phyloP scores from a whole-genome alignment of 208 protist species.

The Kentomonas sorsogonicus region DNA sequence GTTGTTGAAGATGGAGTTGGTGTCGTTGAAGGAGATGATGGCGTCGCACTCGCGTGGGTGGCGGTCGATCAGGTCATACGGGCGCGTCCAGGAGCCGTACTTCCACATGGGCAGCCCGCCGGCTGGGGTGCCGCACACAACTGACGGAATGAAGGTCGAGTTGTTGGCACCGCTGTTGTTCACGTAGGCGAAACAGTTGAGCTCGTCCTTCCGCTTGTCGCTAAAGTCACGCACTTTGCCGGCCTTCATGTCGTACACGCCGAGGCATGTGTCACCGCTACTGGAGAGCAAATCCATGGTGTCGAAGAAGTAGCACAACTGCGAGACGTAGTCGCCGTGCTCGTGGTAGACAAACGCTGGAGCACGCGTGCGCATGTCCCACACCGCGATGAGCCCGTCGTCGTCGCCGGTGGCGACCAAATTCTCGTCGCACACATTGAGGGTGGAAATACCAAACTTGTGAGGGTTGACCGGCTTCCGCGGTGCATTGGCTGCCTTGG shows the following conservation, averaged over 20 bases:
- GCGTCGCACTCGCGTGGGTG: conserved; percentile 82
- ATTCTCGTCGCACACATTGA: conserved; percentile 86
- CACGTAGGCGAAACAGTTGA: conserved; percentile 88
- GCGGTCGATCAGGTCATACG: conserved; percentile 73
- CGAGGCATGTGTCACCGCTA: conserved; percentile 84
- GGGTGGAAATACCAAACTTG: conserved; percentile 74
- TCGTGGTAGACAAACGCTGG: conserved; percentile 77
- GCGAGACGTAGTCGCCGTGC: conserved; percentile 86
- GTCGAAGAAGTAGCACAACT: conserved; percentile 86
- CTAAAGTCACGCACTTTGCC: conserved; percentile 78
- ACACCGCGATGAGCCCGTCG: conserved; percentile 79
- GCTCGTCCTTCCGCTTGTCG: conserved; percentile 79
- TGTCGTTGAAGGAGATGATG: conserved; percentile 80
- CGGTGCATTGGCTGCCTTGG: conserved; percentile 10
- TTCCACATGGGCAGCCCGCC: conserved; percentile 83
- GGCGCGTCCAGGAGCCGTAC: conserved; percentile 84
- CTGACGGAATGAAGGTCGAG: conserved; percentile 73
- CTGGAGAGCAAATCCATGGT: conserved; percentile 78
- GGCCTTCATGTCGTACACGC: conserved; percentile 69
- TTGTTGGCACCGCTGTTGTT: conserved; percentile 71
- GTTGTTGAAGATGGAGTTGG: conserved; percentile 79
- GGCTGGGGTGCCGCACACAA: conserved; percentile 79
- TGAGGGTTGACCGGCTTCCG: conserved; percentile 56
- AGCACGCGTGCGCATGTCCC: conserved; percentile 78
- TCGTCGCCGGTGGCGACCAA: conserved; percentile 82